A percentile compares a stretch with the other conserved stretches of the same genome.
Evolutionary conservation across 192 early-diverging fungal genomes (phyloP).

Genomic region (Chytriomyces sp.): DNA sequence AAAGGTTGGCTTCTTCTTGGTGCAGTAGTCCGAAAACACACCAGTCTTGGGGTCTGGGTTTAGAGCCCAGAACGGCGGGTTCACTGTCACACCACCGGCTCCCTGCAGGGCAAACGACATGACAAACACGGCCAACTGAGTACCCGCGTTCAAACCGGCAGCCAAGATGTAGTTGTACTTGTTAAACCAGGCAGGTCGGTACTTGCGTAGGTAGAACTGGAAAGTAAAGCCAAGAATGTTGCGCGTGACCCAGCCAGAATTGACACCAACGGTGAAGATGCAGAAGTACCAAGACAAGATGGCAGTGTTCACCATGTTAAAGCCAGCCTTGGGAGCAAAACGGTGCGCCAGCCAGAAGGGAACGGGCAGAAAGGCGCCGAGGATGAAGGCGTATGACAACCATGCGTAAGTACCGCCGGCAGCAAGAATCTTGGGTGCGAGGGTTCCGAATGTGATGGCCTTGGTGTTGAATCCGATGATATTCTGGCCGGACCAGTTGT

Average conservation of each 20-base stretch:
- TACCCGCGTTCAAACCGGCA: slow-evolving; percentile 57
- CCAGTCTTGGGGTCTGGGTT: slow-evolving; percentile 13
- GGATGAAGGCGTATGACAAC: slow-evolving; percentile 47
- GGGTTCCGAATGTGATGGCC: slow-evolving; percentile 77
- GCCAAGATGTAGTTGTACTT: slow-evolving; percentile 60
- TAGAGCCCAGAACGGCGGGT: slow-evolving; percentile 7
- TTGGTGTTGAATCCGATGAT: slow-evolving; percentile 68
- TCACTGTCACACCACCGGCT: background rate
- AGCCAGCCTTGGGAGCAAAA: slow-evolving; percentile 68
- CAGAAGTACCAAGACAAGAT: slow-evolving; percentile 61
- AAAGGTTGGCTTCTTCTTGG: no score
- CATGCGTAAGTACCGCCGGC: slow-evolving; percentile 60
- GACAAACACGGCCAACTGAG: background rate
- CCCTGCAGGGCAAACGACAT: background rate
- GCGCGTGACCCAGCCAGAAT: background rate
- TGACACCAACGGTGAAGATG: slow-evolving; percentile 42
- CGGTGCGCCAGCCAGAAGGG: slow-evolving; percentile 66
- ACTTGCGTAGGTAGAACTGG: slow-evolving; percentile 70
- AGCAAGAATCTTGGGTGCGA: slow-evolving; percentile 66
- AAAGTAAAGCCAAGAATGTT: slow-evolving; percentile 67
- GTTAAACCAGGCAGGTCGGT: slow-evolving; percentile 63
- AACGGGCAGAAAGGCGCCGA: slow-evolving; percentile 57
- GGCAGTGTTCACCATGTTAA: no score
- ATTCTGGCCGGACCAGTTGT: slow-evolving; percentile 68
- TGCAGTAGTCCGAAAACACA: slow-evolving; percentile 2